phyloP scores from a whole-genome alignment of 2,329 filamentous ascomycete species.

The Cercospora berteroae region DNA sequence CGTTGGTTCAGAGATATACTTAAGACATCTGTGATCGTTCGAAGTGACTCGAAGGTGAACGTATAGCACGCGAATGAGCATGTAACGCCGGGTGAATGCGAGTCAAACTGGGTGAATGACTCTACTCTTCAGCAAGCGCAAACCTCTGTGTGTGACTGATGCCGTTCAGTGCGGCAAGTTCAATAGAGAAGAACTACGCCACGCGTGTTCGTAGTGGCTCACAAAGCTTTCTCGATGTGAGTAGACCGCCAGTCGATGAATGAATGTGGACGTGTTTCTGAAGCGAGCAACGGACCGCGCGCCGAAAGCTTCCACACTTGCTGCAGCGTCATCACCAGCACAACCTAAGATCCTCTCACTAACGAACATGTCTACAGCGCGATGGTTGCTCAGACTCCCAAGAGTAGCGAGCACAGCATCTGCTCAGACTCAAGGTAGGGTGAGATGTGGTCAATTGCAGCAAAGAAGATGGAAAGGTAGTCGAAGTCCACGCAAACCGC shows the following conservation, averaged over 20 bases:
- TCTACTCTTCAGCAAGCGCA: background rate
- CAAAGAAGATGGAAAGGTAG: constrained; percentile 22
- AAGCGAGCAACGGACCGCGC: background rate
- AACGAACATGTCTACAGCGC: constrained; percentile 20
- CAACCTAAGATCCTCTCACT: background rate
- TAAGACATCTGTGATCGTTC: background rate
- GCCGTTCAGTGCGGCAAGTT: background rate
- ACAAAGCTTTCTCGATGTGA: background rate
- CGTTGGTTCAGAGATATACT: background rate
- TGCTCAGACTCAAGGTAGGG: background rate
- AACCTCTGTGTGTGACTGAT: background rate
- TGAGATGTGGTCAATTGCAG: constrained; percentile 4
- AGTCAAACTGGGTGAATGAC: background rate
- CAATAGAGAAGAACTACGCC: background rate
- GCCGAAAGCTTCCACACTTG: constrained; percentile 2
- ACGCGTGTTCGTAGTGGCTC: background rate
- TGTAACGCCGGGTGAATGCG: background rate
- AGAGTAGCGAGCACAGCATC: constrained; percentile 1
- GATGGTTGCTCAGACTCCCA: constrained; percentile 24
- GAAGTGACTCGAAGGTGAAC: background rate
- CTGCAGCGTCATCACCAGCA: background rate
- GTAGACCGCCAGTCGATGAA: background rate
- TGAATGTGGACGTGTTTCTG: background rate
- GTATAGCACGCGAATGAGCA: background rate
- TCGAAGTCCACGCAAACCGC: constrained; percentile 15